Evolutionary conservation across 2,329 filamentous ascomycete species (phyloP), one percentile per base, ranked within the genome.

Genomic region (Aspergillus bombycis): DNA sequence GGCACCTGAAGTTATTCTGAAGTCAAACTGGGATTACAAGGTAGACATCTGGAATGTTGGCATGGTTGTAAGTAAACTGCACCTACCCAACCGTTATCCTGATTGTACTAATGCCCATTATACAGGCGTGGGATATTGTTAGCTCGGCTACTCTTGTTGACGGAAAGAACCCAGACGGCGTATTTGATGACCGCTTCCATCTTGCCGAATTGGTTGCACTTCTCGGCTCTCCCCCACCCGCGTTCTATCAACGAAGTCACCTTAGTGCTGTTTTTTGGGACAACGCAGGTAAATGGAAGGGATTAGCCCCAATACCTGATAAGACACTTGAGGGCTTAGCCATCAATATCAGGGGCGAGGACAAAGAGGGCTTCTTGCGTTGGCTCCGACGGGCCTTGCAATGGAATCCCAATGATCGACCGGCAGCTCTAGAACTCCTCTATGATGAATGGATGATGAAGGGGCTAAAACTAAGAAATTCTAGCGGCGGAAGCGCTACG

Each of bases 11-110:
- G 79, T 83, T 6, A 79, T 83, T 1, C 64, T 84, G 0, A 64
- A 73, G 62, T 68, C 71, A 0, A 71, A 70, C 0, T 84, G 81
- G 81, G 68, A 66, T 0, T 80, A 77, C 58, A 65, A 73, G 16
- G 72, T 83, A 12, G 82, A 84, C 65, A 80, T 84, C 38, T 85
- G 81, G 82, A 81, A 79, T 57, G 70, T 75, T 2, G 81, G 78
- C 0, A 77, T 77, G 58, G 76, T 84, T 78, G 80, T 82, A 68
- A 72, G 76, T 50, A 19, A 16, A 28, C 19, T 52, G 3, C 6
- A 28, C 48, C 6, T 36, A 16, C 1, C 7, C 2, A 16, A 7
- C 14, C 6, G 34, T 16, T 2, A 36, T 6, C 5, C 14, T 11
- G 34, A 7, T 16, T 8, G 12, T 16, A 14, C 34, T 16, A 36